Conservation (phyloP, 257 asterid genomes). For the Primulina huaijiensis region DNA sequence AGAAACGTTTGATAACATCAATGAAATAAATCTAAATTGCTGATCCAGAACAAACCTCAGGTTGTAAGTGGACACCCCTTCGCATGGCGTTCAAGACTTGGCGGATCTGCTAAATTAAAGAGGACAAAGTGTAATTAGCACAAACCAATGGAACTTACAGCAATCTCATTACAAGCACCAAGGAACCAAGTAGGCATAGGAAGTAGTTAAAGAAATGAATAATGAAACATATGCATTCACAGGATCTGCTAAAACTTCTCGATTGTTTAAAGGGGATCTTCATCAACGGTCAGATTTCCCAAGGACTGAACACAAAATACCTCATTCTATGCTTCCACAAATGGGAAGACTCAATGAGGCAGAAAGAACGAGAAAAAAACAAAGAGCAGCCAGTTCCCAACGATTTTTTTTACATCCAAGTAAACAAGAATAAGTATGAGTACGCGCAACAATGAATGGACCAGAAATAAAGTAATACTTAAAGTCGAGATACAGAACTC, state of each 20-base stretch:
- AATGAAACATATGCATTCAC: no score
- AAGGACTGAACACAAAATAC: neutral
- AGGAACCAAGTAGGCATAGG: neutral
- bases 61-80: conserved; percentile 33
- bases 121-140: neutral
- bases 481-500: neutral
- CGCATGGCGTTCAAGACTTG: conserved; percentile 43
- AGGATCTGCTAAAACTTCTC: neutral
- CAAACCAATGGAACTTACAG: neutral
- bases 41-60: conserved; percentile 37
- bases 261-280: neutral
- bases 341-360: neutral
- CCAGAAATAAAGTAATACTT: no score
- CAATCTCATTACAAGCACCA: neutral
- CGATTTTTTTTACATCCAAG: neutral
- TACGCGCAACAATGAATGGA: neutral
- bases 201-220: neutral
- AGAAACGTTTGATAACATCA: no score
- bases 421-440: neutral
- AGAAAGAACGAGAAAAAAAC: neutral
- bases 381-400: neutral
- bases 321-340: neutral
- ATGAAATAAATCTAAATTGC: neutral
- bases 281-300: neutral
- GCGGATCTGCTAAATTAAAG: conserved; percentile 36